Evolutionary conservation across 2,329 filamentous ascomycete genomes (phyloP).

Genomic region (Thelonectria discophora): DNA sequence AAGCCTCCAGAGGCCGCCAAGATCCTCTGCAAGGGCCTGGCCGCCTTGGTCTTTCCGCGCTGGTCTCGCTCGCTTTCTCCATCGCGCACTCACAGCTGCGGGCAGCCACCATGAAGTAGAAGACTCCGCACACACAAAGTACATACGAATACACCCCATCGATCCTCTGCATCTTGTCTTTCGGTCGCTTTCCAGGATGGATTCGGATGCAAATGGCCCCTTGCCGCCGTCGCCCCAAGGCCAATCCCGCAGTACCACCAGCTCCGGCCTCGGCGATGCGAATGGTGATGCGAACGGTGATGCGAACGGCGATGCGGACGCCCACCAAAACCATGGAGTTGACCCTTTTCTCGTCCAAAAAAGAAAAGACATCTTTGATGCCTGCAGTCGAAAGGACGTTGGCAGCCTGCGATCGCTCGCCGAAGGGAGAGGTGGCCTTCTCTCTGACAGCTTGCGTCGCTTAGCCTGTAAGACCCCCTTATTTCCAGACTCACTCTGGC

Average conservation of each 20-base stretch:
- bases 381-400: slow-evolving; percentile 68
- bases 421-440: slow-evolving; percentile 70
- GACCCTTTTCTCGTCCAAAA: slow-evolving; percentile 42
- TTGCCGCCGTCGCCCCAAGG: slow-evolving; percentile 15
- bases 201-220: slow-evolving; percentile 23
- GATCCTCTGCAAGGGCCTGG: background rate
- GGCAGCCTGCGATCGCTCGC: slow-evolving; percentile 66
- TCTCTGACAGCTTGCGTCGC: slow-evolving; percentile 73
- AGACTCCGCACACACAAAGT: slow-evolving; percentile 8
- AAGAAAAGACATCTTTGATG: slow-evolving; percentile 56
- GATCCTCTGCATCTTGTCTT: slow-evolving; percentile 5
- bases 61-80: slow-evolving; percentile 10
- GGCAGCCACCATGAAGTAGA: slow-evolving; percentile 25
- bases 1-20: too few relatives aligned
- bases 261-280: too few relatives aligned
- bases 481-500: slow-evolving; percentile 7
- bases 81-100: slow-evolving; percentile 5
- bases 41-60: background rate
- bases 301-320: slow-evolving; percentile 8
- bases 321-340: slow-evolving; percentile 19
- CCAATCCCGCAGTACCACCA: slow-evolving; percentile 17
- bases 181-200: slow-evolving; percentile 17
- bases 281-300: too few relatives aligned
- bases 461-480: slow-evolving; percentile 74
- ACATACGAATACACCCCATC: background rate